phyloP scores from a whole-genome alignment of 768 basidiomycete genomes.

The Tricholoma flavovirens region DNA sequence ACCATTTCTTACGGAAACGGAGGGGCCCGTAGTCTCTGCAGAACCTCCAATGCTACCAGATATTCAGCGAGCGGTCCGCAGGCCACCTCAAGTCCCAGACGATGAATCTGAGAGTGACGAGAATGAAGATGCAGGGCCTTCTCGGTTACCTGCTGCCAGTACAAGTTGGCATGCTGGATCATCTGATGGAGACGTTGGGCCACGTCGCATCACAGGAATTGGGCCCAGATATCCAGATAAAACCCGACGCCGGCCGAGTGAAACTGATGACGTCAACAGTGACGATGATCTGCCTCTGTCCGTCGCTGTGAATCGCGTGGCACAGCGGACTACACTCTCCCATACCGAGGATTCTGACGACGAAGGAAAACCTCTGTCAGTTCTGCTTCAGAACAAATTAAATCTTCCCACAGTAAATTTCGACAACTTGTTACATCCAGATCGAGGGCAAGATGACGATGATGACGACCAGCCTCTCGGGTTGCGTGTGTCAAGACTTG shows the following conservation, averaged over 20 bases:
- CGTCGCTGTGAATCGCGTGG: slow-evolving; percentile 52
- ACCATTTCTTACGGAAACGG: slow-evolving; percentile 9
- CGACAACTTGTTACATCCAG: slow-evolving; percentile 24
- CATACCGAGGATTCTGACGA: slow-evolving; percentile 44
- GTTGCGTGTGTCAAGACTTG: slow-evolving; percentile 52
- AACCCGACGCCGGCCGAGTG: slow-evolving; percentile 12
- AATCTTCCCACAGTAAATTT: slow-evolving; percentile 40
- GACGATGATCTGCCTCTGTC: slow-evolving; percentile 80
- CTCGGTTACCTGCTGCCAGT: slow-evolving; percentile 11
- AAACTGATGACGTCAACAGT: slow-evolving; percentile 43
- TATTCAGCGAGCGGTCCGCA: slow-evolving; percentile 33
- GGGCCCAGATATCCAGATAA: slow-evolving; percentile 47
- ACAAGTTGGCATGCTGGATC: slow-evolving; percentile 47
- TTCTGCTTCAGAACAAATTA: slow-evolving; percentile 43
- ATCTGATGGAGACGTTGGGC: slow-evolving; percentile 62
- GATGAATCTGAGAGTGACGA: slow-evolving; percentile 53
- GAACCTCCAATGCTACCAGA: slow-evolving; percentile 42
- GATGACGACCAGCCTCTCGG: slow-evolving; percentile 76
- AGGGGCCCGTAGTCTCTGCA: slow-evolving; percentile 26
- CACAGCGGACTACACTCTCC: slow-evolving; percentile 34
- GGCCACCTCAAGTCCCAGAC: slow-evolving; percentile 33
- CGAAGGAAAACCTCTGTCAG: slow-evolving; percentile 68
- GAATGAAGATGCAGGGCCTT: slow-evolving; percentile 29
- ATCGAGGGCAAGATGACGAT: slow-evolving; percentile 37
- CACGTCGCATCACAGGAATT: slow-evolving; percentile 51